phyloP scores from a whole-genome alignment of 345 rosid genomes.

The Camelina neglecta region DNA sequence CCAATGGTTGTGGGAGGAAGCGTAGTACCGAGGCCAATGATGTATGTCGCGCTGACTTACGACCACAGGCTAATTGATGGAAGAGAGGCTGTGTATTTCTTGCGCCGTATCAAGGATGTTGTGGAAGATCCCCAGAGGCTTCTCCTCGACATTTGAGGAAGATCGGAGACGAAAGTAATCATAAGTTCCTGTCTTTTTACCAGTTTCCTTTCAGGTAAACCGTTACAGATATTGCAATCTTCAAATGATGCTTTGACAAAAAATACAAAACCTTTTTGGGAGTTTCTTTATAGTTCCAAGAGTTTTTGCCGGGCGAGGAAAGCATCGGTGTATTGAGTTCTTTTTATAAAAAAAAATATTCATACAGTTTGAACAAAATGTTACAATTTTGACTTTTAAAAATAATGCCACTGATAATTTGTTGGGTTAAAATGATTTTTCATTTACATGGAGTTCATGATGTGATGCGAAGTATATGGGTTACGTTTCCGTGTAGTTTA shows the following conservation, averaged over 20 bases:
- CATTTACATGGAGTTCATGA: conserved; percentile 37
- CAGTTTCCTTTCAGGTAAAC: conserved; percentile 38
- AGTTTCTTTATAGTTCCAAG: conserved; percentile 35
- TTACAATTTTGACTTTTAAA: conserved; percentile 25
- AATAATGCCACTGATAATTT: conserved; percentile 40
- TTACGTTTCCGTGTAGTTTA: background rate
- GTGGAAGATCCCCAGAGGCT: conserved; percentile 90
- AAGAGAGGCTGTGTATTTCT: conserved; percentile 89
- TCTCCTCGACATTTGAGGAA: conserved; percentile 67
- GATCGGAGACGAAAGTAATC: conserved; percentile 8
- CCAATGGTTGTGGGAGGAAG: conserved; percentile 86
- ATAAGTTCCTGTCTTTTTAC: conserved; percentile 25
- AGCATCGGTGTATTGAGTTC: conserved; percentile 36
- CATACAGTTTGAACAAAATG: conserved; percentile 34
- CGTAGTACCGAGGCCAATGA: conserved; percentile 90
- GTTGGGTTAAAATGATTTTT: conserved; percentile 33
- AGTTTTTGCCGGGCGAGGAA: conserved; percentile 39
- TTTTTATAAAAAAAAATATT: background rate
- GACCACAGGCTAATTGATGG: conserved; percentile 92
- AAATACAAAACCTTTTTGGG: background rate
- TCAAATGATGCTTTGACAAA: conserved; percentile 23
- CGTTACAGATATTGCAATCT: conserved; percentile 24
- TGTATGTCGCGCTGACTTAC: conserved; percentile 87
- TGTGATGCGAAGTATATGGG: background rate
- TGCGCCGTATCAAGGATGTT: conserved; percentile 89